Base-by-base conservation (phyloP, 2,329 filamentous ascomycete species). In the Aspergillus hiratsukae region DNA sequence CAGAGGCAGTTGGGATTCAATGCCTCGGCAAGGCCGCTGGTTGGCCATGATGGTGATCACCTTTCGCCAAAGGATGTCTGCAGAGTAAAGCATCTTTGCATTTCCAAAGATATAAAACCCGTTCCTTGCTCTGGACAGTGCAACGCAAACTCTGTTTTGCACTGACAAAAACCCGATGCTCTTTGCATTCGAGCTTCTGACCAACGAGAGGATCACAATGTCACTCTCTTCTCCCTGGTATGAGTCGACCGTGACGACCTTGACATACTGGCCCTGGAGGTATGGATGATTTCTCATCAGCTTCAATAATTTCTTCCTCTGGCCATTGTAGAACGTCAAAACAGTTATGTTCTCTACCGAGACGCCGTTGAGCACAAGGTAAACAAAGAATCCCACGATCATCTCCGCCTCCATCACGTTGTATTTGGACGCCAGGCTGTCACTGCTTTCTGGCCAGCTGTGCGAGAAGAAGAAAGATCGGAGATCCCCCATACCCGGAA, bases 141-240 rank as follows among this genome's bases (percentile, higher is more conserved):
- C 83, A 40, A 87, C 85, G 57, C 83, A 87, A 14, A 84, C 78
- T 57, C 85, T 78, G 59, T 87, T 87, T 37, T 80, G 78, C 11
- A 88, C 84, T 1, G 81, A 78, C 1, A 96, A 77, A 63, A 96
- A 97, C 0, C 92, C 92, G 29, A 91, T 86, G 0, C 77, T 76
- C 4, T 75, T 67, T 1, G 75, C 65, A 1, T 68, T 61, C 37
- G 87, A 88, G 61, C 87, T 91, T 46, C 92, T 83, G 3, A 94
- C 91, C 0, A 96, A 76, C 0, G 91, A 96, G 0, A 96, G 76
- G 1, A 96, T 69, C 9, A 97, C 80, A 8, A 96, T 79, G 25
- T 92, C 88, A 59, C 96, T 96, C 69, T 96, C 91, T 65, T 96
- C 91, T 11, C 91, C 91, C 70, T 96, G 91, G 66, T 93, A 96